phyloP scores from a whole-genome alignment of 768 basidiomycete genomes.

The Dendrothele bispora region DNA sequence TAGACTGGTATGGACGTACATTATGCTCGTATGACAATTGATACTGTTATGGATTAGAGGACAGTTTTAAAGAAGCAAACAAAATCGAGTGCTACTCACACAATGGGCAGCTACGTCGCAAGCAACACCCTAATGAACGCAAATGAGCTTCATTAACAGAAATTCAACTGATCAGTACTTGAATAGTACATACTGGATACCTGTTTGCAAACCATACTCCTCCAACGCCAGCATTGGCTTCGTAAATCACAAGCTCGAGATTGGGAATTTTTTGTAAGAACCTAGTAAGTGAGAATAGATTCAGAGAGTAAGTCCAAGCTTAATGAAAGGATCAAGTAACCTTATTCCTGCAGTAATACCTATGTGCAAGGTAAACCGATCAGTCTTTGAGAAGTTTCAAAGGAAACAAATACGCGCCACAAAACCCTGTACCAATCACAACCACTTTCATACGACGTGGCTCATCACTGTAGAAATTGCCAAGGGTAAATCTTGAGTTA shows the following conservation, averaged over 20 bases:
- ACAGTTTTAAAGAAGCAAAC: too few species aligned
- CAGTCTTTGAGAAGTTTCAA: too few species aligned
- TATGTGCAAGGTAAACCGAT: too few species aligned
- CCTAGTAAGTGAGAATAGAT: too few species aligned
- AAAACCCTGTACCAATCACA: conserved; percentile 58
- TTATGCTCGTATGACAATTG: conserved; percentile 59
- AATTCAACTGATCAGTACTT: too few species aligned
- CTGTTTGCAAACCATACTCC: conserved; percentile 53
- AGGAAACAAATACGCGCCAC: conserved; percentile 35
- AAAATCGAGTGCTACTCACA: too few species aligned
- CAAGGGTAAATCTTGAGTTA: too few species aligned
- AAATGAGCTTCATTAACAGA: conserved; percentile 1
- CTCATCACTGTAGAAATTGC: conserved; percentile 53
- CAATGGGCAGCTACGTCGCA: conserved; percentile 63
- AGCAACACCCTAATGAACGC: conserved; percentile 43
- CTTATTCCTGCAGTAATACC: conserved; percentile 58
- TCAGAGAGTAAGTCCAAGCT: background rate
- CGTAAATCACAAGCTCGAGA: conserved; percentile 56
- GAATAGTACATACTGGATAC: conserved; percentile 1
- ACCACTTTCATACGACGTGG: conserved; percentile 53
- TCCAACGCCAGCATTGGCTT: conserved; percentile 57
- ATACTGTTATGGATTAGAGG: conserved; percentile 50
- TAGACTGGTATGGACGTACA: too few species aligned
- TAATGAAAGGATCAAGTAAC: conserved; percentile 21
- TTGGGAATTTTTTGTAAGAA: conserved; percentile 55